Base-by-base conservation (phyloP, 768 basidiomycete genomes). In the Auriscalpium microsporum region DNA sequence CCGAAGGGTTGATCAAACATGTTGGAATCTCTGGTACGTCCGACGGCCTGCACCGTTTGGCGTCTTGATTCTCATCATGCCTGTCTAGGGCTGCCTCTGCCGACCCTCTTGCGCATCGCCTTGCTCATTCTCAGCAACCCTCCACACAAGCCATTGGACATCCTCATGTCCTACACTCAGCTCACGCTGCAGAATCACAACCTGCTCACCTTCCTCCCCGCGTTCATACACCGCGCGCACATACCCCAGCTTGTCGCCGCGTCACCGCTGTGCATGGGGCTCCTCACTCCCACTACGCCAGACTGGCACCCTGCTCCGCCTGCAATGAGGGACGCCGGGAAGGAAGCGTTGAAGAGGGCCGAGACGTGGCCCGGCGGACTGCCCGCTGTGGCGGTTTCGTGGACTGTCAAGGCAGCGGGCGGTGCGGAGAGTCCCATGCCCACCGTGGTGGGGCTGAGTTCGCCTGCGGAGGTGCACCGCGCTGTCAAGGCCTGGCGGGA, bases 211-310 rank as follows among this genome's bases (percentile, higher is more conserved):
- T 91, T 83, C 65, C 75, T 77, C 28, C 70, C 76, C 10, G 76
- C 78, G 42, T 77, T 93, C 53, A 72, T 74, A 58, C 65, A 71
- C 17, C 83, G 86, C 21, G 90, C 89, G 0, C 72, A 79, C 50
- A 78, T 94, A 45, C 66, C 68, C 54, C 86, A 89, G 54, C 73
- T 94, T 33, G 52, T 92, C 50, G 74, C 84, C 2, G 92, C 92
- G 1, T 91, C 90, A 2, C 92, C 92, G 8, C 74, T 94, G 52
- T 84, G 80, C 65, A 94, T 94, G 91, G 86, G 85, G 0, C 78
- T 94, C 3, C 76, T 94, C 36, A 81, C 82, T 0, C 55, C 73
- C 3, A 66, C 65, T 1, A 75, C 78, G 2, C 86, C 86, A 1
- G 11, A 67, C 2, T 94, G 90, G 91, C 90, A 93, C 64, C 89